Conservation (phyloP, 345 rosid species). For the Citrus cavaleriei region DNA sequence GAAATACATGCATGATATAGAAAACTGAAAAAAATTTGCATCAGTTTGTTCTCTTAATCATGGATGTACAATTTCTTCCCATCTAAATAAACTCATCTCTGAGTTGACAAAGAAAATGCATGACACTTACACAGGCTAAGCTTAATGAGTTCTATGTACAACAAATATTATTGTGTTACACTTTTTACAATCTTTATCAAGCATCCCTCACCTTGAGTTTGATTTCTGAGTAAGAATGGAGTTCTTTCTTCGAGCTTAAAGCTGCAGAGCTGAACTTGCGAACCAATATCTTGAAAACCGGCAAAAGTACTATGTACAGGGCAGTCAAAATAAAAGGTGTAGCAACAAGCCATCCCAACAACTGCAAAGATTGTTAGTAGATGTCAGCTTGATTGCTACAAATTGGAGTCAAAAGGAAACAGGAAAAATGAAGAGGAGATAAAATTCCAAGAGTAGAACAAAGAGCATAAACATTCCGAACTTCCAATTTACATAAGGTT, state of each 20-base stretch:
- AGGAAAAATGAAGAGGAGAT: neutral
- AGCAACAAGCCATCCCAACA: slow-evolving; percentile 71
- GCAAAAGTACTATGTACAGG: slow-evolving; percentile 46
- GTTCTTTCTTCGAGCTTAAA: slow-evolving; percentile 41
- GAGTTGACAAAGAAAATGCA: neutral
- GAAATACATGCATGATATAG: neutral
- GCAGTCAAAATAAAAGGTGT: slow-evolving; percentile 46
- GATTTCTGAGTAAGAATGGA: slow-evolving; percentile 28
- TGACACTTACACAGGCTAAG: neutral
- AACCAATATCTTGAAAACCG: slow-evolving; percentile 55
- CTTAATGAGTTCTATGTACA: slow-evolving; percentile 16
- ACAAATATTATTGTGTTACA: neutral
- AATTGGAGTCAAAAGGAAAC: neutral
- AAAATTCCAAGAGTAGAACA: neutral
- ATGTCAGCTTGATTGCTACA: neutral
- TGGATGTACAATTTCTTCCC: neutral
- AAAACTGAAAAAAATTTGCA: neutral
- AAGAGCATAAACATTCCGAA: neutral
- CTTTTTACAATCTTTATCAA: slow-evolving; percentile 23
- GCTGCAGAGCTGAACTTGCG: slow-evolving; percentile 42
- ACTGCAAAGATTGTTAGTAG: slow-evolving; percentile 36
- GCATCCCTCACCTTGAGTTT: slow-evolving; percentile 62
- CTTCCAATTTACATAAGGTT: neutral
- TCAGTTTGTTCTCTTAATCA: neutral
- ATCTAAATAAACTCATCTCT: neutral